Evolutionary conservation across 1,284 basidiomycete species (phyloP).

Genomic region (Microbotryum scabiosae): DNA sequence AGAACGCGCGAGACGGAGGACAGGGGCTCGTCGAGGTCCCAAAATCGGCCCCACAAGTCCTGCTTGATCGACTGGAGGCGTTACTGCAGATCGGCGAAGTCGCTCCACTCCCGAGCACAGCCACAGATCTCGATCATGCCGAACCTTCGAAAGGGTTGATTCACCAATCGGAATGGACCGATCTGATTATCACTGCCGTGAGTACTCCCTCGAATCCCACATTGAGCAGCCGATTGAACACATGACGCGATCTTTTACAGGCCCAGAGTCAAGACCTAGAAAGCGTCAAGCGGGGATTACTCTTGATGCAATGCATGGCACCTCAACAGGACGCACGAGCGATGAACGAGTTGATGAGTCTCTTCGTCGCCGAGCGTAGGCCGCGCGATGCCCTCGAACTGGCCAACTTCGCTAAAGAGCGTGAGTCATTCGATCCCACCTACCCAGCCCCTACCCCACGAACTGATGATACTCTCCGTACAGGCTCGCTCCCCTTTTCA

Average conservation of each 20-base stretch:
- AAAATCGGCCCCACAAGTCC: background rate
- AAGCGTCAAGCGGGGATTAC: conserved; percentile 34
- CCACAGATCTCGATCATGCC: background rate
- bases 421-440: conserved; percentile 14
- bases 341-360: conserved; percentile 42
- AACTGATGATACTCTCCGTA: conserved; percentile 36
- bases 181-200: conserved; percentile 45
- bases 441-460: conserved; percentile 1
- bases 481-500: conserved; percentile 54
- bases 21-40: background rate
- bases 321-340: conserved; percentile 42
- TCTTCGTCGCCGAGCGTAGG: conserved; percentile 49
- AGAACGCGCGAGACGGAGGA: background rate
- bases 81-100: background rate
- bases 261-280: conserved; percentile 39
- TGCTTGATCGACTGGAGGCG: conserved; percentile 7
- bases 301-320: conserved; percentile 43
- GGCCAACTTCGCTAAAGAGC: conserved; percentile 45
- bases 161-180: conserved; percentile 48
- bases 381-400: conserved; percentile 44
- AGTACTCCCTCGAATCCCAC: conserved; percentile 13
- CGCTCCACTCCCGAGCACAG: background rate
- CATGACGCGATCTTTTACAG: conserved; percentile 30
- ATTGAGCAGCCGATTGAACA: too few relatives aligned
- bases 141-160: conserved; percentile 39